phyloP scores from a whole-genome alignment of 1,284 basidiomycete species.

The Malassezia arunalokei region DNA sequence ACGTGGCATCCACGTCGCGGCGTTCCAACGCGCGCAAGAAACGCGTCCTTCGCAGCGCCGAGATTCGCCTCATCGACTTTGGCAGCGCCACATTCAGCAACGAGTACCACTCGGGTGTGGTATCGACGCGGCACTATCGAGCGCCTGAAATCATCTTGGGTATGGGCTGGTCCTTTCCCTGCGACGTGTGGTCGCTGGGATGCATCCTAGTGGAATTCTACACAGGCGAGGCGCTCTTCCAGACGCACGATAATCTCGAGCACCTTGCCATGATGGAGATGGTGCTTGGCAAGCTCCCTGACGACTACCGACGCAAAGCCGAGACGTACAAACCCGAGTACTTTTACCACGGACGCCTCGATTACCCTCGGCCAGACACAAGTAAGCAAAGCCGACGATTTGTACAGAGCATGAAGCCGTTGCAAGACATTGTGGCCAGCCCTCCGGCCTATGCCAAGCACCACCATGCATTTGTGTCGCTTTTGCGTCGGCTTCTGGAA shows the following conservation, averaged over 20 bases:
- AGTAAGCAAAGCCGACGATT: constrained; percentile 84
- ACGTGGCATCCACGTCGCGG: constrained; percentile 24
- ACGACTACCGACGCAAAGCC: constrained; percentile 56
- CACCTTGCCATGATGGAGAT: constrained; percentile 99
- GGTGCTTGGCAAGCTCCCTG: constrained; percentile 93
- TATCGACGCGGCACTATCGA: constrained; percentile 93
- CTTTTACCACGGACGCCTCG: constrained; percentile 72
- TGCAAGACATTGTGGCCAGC: constrained; percentile 70
- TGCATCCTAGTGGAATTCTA: constrained; percentile 98
- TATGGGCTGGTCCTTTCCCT: constrained; percentile 94
- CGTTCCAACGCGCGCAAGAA: constrained; percentile 32
- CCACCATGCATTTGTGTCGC: constrained; percentile 70
- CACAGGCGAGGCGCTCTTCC: constrained; percentile 92
- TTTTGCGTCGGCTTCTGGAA: constrained; percentile 72
- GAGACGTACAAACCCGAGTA: constrained; percentile 68
- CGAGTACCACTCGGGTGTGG: constrained; percentile 96
- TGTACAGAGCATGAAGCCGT: constrained; percentile 68
- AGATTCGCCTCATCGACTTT: constrained; percentile 96
- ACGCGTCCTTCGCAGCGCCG: constrained; percentile 65
- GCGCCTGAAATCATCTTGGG: constrained; percentile 95
- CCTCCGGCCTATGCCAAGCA: constrained; percentile 29
- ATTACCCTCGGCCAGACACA: constrained; percentile 80
- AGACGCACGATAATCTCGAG: constrained; percentile 96
- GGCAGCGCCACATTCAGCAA: constrained; percentile 95
- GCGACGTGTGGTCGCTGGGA: constrained; percentile 94